These are phyloP conservation scores for Taiozyma sp. DNA, from an alignment of 1,139 yeast species.

Conservation along the genomic window DNA sequence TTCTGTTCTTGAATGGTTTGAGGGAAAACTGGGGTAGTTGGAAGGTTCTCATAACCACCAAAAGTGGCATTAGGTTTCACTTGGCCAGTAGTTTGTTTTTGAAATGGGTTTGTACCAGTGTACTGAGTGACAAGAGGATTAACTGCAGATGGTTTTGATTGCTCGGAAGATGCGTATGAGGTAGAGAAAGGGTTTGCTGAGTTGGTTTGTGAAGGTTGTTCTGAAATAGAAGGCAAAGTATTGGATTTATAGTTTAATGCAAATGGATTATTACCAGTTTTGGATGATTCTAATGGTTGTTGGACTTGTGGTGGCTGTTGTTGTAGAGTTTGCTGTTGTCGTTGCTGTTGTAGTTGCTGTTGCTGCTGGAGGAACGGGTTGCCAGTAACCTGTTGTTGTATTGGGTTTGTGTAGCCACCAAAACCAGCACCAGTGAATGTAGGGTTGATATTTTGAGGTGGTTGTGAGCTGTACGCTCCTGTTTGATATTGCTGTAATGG, in stretches of 20 bases:
- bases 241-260: constrained; percentile 25
- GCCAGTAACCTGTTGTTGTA: constrained; percentile 15
- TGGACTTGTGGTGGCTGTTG: constrained; percentile 21
- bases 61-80: constrained; percentile 50
- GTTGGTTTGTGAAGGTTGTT: constrained; percentile 15
- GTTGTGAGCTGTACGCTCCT: constrained; percentile 19
- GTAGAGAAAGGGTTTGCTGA: constrained; percentile 25
- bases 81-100: constrained; percentile 22
- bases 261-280: constrained; percentile 27
- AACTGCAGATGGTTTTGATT: constrained; percentile 6
- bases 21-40: constrained; percentile 63
- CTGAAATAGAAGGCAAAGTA: constrained; percentile 14
- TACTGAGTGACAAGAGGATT: constrained; percentile 12
- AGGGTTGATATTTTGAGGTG: constrained; percentile 24
- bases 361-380: neutral
- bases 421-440: constrained; percentile 54
- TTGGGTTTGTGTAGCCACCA: constrained; percentile 41
- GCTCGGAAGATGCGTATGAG: constrained; percentile 17
- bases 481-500: constrained; percentile 10
- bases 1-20: constrained; percentile 42
- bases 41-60: constrained; percentile 61
- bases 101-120: constrained; percentile 29
- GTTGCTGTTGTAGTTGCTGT: constrained; percentile 2
- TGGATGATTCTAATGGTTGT: constrained; percentile 24
- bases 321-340: constrained; percentile 22